Evolutionary conservation across 768 basidiomycete genomes (phyloP), one percentile per base, ranked within the genome.

Genomic region (Tylopilus rubrobrunneus): DNA sequence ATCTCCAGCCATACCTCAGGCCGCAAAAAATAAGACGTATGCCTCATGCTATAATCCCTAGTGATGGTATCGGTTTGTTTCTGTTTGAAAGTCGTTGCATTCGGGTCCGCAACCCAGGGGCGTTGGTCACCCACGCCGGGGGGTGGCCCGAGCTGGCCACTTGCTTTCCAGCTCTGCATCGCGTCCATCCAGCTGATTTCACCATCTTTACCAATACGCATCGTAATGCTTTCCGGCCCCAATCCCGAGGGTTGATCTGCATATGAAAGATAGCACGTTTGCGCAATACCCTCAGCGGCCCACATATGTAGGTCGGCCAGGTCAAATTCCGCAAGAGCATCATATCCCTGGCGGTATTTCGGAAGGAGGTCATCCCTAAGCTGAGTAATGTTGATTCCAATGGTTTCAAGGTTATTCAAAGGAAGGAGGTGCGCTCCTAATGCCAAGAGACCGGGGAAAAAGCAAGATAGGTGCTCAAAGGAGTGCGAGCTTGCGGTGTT

Each of bases 391-490:
- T 79, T 72, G 49, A 86, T 75, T 10, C 78, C 80, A 15, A 79
- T 58, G 0, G 72, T 63, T 25, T 73, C 68, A 3, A 85, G 75
- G 48, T 81, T 68, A 52, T 83, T 75, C 48, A 85, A 71, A 25
- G 81, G 81, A 46, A 89, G 76, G 11, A 78, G 78, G 56, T 85
- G 78, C 5, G 72, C 85, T 25, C 89, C 88, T 4, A 91, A 75
- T 5, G 88, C 86, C 46, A 91, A 74, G 15, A 89, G 71, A 15
- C 89, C 88, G 0, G 87, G 87, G 45, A 88, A 75, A 72, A 89
- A 91, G 68, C 88, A 89, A 11, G 87, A 82, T 27, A 91, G 71
- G 62, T 91, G 88, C 56, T 90, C 88, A 50, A 89, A 81, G 21
- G 65, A 61, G 58, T 85, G 80, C 10, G 76, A 72, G 23, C 79